Base-by-base conservation (phyloP, 2,329 filamentous ascomycete genomes). In the Coniochaeta sp. region DNA sequence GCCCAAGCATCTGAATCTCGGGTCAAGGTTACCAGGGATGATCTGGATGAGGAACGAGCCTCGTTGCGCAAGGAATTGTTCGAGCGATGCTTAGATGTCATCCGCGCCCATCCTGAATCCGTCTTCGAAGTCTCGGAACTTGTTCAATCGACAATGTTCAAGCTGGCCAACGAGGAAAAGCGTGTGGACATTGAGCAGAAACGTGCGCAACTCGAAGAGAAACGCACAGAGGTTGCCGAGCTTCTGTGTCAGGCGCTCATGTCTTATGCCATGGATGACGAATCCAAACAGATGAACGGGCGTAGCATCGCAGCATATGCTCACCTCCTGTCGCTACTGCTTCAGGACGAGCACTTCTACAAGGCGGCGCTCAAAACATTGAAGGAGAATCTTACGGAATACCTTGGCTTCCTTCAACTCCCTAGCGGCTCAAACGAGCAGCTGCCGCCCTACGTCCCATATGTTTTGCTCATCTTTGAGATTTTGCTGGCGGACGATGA, bases 111-210 rank as follows among this genome's bases (percentile, higher is more conserved):
- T 60, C 86, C 91, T 13, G 85, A 89, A 58, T 84, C 92, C 10
- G 95, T 94, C 0, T 94, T 96, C 60, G 92, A 97, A 63, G 76
- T 99, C 46, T 83, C 91, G 0, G 91, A 96, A 61, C 76, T 99
- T 18, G 91, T 99, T 51, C 81, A 81, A 32, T 84, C 86, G 3
- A 85, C 90, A 22, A 81, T 86, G 71, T 58, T 79, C 64, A 62
- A 83, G 79, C 65, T 81, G 67, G 57, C 78, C 67, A 59, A 78
- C 67, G 62, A 79, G 68, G 74, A 78, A 51, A 63, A 77, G 62
- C 69, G 86, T 35, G 81, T n/a, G n/a, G n/a, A n/a, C n/a, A n/a
- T n/a, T n/a, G n/a, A n/a, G n/a, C n/a, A n/a, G n/a, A n/a, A n/a
- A n/a, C n/a, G n/a, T n/a, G n/a, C 83, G 55, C 88, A 94, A 51